Evolutionary conservation across 495 filamentous ascomycete genomes (phyloP).

Genomic region (Annulohypoxylon nitens): DNA sequence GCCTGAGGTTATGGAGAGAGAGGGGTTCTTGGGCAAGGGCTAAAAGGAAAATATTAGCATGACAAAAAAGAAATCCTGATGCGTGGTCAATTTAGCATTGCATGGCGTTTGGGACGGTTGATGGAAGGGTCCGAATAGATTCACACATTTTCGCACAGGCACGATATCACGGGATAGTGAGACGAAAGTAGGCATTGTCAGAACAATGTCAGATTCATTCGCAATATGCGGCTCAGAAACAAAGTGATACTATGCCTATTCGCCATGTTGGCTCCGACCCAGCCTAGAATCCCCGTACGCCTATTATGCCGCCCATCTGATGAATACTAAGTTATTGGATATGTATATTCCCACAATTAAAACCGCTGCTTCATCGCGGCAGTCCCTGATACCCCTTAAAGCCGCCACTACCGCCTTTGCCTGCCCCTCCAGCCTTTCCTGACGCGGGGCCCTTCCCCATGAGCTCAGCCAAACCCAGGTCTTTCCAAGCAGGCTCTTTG

Average conservation of each 20-base stretch:
- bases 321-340: neutral
- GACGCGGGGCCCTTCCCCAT: slow-evolving; percentile 69
- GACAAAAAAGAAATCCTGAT: neutral
- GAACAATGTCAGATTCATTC: slow-evolving; percentile 15
- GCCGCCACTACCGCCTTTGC: slow-evolving; percentile 8
- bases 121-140: slow-evolving; percentile 30
- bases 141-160: slow-evolving; percentile 14
- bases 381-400: slow-evolving; percentile 54
- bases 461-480: slow-evolving; percentile 81
- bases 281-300: neutral
- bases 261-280: slow-evolving; percentile 22
- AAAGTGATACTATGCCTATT: slow-evolving; percentile 24
- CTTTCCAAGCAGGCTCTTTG: slow-evolving; percentile 84
- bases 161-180: slow-evolving; percentile 20
- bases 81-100: slow-evolving; percentile 40
- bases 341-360: neutral
- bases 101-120: slow-evolving; percentile 45
- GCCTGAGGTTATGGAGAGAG: slow-evolving; percentile 88
- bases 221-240: neutral
- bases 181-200: slow-evolving; percentile 18
- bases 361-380: slow-evolving; percentile 56
- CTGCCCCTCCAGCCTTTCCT: slow-evolving; percentile 29
- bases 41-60: slow-evolving; percentile 14
- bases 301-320: slow-evolving; percentile 7
- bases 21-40: slow-evolving; percentile 70